Percentiles rank a stretch among this genome's conserved stretches.
phyloP scores from a whole-genome alignment of 1,284 basidiomycete species.

The Irpex lacteus region DNA sequence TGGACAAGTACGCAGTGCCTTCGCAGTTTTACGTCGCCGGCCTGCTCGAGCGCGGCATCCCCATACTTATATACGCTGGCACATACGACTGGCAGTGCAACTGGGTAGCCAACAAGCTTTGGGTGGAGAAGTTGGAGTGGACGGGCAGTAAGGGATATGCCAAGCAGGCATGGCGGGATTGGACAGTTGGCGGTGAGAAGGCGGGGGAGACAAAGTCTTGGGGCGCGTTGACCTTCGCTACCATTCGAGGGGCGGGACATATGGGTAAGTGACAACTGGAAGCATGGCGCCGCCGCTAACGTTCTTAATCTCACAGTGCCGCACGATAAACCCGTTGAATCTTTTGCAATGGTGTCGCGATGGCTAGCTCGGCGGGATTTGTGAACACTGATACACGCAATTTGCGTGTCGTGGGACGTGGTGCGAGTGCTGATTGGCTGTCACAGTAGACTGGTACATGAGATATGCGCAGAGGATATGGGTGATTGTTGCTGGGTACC shows the following conservation, averaged over 20 bases:
- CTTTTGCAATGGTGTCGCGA: slow-evolving; percentile 52
- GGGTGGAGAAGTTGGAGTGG: slow-evolving; percentile 78
- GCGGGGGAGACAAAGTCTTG: slow-evolving; percentile 65
- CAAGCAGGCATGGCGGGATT: slow-evolving; percentile 51
- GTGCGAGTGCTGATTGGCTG: not conserved
- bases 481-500: not conserved
- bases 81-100: slow-evolving; percentile 82
- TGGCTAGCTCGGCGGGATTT: slow-evolving; percentile 50
- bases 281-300: slow-evolving; percentile 29
- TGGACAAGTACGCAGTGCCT: slow-evolving; percentile 60
- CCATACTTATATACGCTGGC: slow-evolving; percentile 75
- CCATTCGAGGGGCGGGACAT: slow-evolving; percentile 63
- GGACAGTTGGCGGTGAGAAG: slow-evolving; percentile 51
- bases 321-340: slow-evolving; percentile 63
- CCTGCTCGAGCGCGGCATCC: slow-evolving; percentile 71
- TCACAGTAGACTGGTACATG: not conserved
- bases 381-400: slow-evolving; percentile 19
- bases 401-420: not conserved
- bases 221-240: slow-evolving; percentile 64
- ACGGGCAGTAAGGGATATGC: slow-evolving; percentile 52
- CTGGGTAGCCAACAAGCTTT: slow-evolving; percentile 72
- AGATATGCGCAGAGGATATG: not conserved
- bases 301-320: slow-evolving; percentile 43
- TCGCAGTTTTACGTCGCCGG: slow-evolving; percentile 67
- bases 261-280: slow-evolving; percentile 48